A percentile compares a stretch with the other conserved stretches of the same genome.
Conservation (phyloP, 495 filamentous ascomycete species). For the Annulohypoxylon nitens region DNA sequence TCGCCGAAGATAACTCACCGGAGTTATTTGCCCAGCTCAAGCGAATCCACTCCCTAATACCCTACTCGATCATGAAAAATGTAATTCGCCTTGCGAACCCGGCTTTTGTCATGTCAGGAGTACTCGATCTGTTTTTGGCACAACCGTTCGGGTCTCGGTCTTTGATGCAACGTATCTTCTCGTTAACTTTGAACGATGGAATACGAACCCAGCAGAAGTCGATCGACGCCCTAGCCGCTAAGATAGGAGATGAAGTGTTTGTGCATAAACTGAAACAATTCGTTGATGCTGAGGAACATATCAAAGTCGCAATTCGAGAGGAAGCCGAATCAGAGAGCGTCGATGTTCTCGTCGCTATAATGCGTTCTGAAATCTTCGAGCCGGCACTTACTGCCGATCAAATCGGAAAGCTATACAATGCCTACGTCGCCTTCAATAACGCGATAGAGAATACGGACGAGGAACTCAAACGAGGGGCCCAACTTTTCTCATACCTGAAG, state of each 20-base stretch:
- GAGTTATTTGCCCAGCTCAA: conserved; percentile 95
- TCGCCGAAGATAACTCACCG: conserved; percentile 97
- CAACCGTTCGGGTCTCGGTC: conserved; percentile 93
- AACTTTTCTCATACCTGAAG: conserved; percentile 93
- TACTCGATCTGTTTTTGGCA: conserved; percentile 94
- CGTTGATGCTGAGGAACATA: conserved; percentile 75
- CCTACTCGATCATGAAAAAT: conserved; percentile 93
- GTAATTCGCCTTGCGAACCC: conserved; percentile 96
- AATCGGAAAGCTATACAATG: conserved; percentile 87
- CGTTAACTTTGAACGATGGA: conserved; percentile 89
- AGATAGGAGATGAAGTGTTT: conserved; percentile 84
- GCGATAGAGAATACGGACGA: conserved; percentile 92
- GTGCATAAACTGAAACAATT: conserved; percentile 85
- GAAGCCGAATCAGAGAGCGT: conserved; percentile 78
- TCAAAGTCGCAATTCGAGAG: conserved; percentile 78
- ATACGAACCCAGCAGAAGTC: conserved; percentile 85
- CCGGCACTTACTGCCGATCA: conserved; percentile 79
- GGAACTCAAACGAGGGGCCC: conserved; percentile 86
- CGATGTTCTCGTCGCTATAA: conserved; percentile 86
- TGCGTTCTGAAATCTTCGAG: conserved; percentile 77
- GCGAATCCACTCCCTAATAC: conserved; percentile 91
- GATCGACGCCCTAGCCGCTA: conserved; percentile 79
- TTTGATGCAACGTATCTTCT: conserved; percentile 91
- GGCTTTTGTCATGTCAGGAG: conserved; percentile 91
- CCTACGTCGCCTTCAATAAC: conserved; percentile 96